Evolutionary conservation across 2,329 filamentous ascomycete species (phyloP), one percentile per base, ranked within the genome.

Genomic region (Colletotrichum costaricense): DNA sequence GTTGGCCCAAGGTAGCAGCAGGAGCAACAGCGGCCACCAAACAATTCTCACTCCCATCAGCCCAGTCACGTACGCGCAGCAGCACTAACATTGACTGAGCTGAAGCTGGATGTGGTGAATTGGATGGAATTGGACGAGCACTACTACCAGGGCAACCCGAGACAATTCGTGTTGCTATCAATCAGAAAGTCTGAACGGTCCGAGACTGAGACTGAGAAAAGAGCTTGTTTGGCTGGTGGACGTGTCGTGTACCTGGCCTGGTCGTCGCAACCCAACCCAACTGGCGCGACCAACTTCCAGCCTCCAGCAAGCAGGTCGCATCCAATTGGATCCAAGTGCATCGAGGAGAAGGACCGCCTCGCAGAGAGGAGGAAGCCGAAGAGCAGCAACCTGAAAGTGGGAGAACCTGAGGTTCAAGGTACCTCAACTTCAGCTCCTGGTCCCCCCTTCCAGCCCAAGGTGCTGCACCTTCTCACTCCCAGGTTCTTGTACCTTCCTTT

Each of bases 1-100:
- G 79, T 67, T 28, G 68, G 56, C 60, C 56, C 28, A n/a, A 63
- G 58, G 54, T 63, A 56, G 67, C 62, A 73, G 52, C 52, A 55
- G 24, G 33, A 55, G 65, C 58, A 73, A 72, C 19, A 60, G 46
- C 60, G 54, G 46, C 56, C 67, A 70, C 46, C 56, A 38, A 28
- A 38, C 52, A 22, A 22, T 22, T 9, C 42, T 49, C 42, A n/a
- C 42, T 49, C 19, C 42, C 42, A 19, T 49, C 58, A 42, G 58
- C 59, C 57, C 33, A 59, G 67, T 67, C 46, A 52, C 52, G 57
- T 30, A 59, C 55, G 58, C 42, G 64, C 54, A 59, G 54, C 64
- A 60, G 52, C 58, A 49, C 52, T 72, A 60, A 35, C 30, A 16
- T 38, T 26, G 42, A 57, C 55, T 28, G 65, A 57, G 38, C 55